phyloP scores from a whole-genome alignment of 1,284 basidiomycete species.

The Papiliotrema laurentii region DNA sequence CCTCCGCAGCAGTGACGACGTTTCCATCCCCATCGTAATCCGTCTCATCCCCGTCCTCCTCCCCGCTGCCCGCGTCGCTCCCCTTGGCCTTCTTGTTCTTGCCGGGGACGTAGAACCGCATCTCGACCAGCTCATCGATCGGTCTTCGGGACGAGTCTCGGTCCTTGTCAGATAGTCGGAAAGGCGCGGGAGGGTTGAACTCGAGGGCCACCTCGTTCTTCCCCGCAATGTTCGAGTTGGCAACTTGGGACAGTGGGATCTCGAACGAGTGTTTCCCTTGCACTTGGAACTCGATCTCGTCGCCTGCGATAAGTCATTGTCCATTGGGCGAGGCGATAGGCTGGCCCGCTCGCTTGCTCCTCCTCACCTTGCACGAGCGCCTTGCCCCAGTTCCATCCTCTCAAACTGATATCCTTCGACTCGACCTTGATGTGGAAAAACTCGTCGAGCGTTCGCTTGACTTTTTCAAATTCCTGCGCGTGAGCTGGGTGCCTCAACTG shows the following conservation, averaged over 20 bases:
- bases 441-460: slow-evolving; percentile 70
- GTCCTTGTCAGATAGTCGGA: slow-evolving; percentile 35
- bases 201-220: slow-evolving; percentile 97
- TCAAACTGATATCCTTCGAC: slow-evolving; percentile 77
- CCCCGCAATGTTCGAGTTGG: slow-evolving; percentile 96
- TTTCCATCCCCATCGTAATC: slow-evolving; percentile 52
- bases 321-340: too few relatives aligned
- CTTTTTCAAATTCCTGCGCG: slow-evolving; percentile 71
- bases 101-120: slow-evolving; percentile 94
- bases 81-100: slow-evolving; percentile 51
- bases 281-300: slow-evolving; percentile 84
- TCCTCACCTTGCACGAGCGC: slow-evolving; percentile 83
- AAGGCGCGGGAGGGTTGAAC: slow-evolving; percentile 59
- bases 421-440: slow-evolving; percentile 83
- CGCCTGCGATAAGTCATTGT: slow-evolving; percentile 54
- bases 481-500: neutral
- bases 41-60: slow-evolving; percentile 60
- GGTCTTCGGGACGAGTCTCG: slow-evolving; percentile 50
- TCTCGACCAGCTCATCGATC: slow-evolving; percentile 86
- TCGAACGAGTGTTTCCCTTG: slow-evolving; percentile 90
- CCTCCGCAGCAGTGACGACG: slow-evolving; percentile 79
- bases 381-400: slow-evolving; percentile 99
- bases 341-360: too few relatives aligned
- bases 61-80: slow-evolving; percentile 64
- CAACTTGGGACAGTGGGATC: slow-evolving; percentile 78